Evolutionary conservation across 306 rosid species (phyloP), one percentile per base, ranked within the genome.

Genomic region (Arachis stenosperma): DNA sequence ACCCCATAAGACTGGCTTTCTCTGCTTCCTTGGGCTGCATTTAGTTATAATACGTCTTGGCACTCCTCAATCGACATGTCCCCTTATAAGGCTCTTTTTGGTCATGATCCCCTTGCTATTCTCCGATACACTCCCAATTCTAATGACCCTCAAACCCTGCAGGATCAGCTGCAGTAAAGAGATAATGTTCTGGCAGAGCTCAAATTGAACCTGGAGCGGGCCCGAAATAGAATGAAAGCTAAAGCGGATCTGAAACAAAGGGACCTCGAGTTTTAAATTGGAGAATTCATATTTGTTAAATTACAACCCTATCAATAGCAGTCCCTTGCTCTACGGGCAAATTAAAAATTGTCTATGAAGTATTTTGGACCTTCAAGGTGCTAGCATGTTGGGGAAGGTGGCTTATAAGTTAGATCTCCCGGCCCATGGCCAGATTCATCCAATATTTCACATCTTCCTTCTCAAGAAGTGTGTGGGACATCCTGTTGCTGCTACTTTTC

Each of bases 161-260:
- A 4, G 7, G 0, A 14, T 9, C 8, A 1, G 0, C 11, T 55
- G 0, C 60, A 9, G 2, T 17, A 33, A 33, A 33, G 33, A 0
- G 8, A 17, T 2, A 40, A 0, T 4, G 0, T 40, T 5, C 43
- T 40, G 6, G 7, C 43, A 4, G 43, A 40, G 43, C 43, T 40
- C 1, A 40, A 40, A 7, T 7, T 4, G 8, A 59, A 59, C 12
- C 8, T 59, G 9, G 8, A 5, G 0, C 30, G 11, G 6, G 22
- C 10, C 0, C 3, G 36, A 2, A 0, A 10, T 0, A 3, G 17
- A 0, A 22, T 65, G 70, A 65, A 65, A 3, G 0, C 0, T 0
- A 5, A 0, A 9, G 56, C 22, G 5, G 13, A 27, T 29, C 1
- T 0, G 1, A 2, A 22, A 56, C 0, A 9, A 5, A 0, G 41